Evolutionary conservation across 345 rosid genomes (phyloP), one percentile per base, ranked within the genome.

Genomic region (Populus tremula): DNA sequence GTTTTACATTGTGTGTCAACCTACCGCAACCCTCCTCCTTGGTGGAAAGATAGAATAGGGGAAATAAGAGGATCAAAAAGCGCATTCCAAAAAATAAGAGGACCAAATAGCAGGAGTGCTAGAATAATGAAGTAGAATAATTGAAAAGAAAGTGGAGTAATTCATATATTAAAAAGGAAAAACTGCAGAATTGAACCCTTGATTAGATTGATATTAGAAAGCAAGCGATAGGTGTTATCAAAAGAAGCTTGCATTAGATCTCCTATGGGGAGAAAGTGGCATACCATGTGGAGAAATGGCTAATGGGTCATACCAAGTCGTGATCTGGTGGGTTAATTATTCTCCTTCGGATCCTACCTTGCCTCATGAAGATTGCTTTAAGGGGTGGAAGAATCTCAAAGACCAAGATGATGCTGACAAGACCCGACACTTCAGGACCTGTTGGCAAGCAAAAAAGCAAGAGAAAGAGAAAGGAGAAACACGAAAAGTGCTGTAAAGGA

Each of bases 341-440:
- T 29, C 39, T 35, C 14, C 13, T 59, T 59, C 64, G 10, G 64
- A 23, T 59, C 29, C 70, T 67, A 67, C 69, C 17, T 68, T 68
- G n/a, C 56, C 45, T 70, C 56, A 2, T 43, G 12, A 14, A 70
- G 54, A 70, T 45, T 70, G 73, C 73, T 64, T 74, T 21, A 47
- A 59, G n/a, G 59, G 72, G 66, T n/a, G 69, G 76, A 79, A 76
- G 82, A 68, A 79, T 79, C 75, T 76, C 67, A 66, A 39, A 27
- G 35, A 43, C 68, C 31, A 31, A 70, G 67, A 76, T 54, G 73
- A n/a, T 76, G 45, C 35, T 71, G 83, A 79, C 67, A 61, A 70
- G 79, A 71, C 77, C 77, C 25, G 67, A 79, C 80, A 80, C 62
- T 31, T 73, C 50, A 47, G 63, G 76, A 59, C 79, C 82, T 71